Conservation (phyloP, 768 basidiomycete species). For the Saitozyma sp. region DNA sequence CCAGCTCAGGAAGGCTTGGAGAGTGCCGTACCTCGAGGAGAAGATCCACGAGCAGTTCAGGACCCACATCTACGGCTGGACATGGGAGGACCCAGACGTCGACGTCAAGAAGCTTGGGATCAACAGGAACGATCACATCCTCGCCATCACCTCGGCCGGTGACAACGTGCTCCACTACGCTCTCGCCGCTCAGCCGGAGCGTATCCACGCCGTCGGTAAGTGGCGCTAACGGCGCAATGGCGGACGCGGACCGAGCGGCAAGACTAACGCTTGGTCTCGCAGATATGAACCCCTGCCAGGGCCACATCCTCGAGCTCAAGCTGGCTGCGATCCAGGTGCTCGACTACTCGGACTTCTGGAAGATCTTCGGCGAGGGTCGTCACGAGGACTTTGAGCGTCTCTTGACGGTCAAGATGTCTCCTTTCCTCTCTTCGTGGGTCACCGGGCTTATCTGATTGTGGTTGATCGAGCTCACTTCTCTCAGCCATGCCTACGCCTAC, state of each 20-base stretch:
- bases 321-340: slow-evolving; percentile 66
- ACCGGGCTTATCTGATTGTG: background rate
- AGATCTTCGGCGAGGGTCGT: slow-evolving; percentile 66
- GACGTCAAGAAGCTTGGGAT: slow-evolving; percentile 68
- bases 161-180: slow-evolving; percentile 81
- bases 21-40: slow-evolving; percentile 70
- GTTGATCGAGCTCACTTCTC: slow-evolving; percentile 27
- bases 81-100: slow-evolving; percentile 69
- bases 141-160: slow-evolving; percentile 74
- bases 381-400: slow-evolving; percentile 64
- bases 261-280: slow-evolving; percentile 3
- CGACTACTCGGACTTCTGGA: slow-evolving; percentile 64
- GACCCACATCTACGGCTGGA: slow-evolving; percentile 52
- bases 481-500: slow-evolving; percentile 65
- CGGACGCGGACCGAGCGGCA: too few species aligned
- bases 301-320: slow-evolving; percentile 76
- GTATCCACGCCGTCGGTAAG: slow-evolving; percentile 71
- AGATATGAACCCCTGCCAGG: slow-evolving; percentile 59
- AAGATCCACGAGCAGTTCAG: slow-evolving; percentile 66
- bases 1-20: slow-evolving; percentile 57
- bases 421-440: slow-evolving; percentile 63
- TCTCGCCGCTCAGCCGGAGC: slow-evolving; percentile 63
- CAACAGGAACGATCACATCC: slow-evolving; percentile 64
- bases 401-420: slow-evolving; percentile 64
- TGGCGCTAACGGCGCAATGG: slow-evolving; percentile 46